Percentiles rank a stretch among this genome's conserved stretches.
Evolutionary conservation across 805 yeast genomes (phyloP).

Genomic region (Saccharomycopsis capsularis): DNA sequence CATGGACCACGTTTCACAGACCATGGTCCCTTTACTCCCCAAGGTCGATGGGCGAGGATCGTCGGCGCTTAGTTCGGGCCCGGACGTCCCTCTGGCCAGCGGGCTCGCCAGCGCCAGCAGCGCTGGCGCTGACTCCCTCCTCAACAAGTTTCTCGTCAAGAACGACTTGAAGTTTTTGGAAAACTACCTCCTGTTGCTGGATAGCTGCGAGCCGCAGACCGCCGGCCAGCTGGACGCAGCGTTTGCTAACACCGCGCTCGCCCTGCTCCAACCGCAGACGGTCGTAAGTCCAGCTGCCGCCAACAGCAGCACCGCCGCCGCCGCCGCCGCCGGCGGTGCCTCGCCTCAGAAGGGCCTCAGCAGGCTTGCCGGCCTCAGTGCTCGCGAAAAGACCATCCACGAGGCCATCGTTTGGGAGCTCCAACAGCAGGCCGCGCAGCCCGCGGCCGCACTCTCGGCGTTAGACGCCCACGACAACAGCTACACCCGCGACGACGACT

Average conservation of each 20-base stretch:
- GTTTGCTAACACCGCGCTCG: neutral
- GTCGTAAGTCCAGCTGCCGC: too few species aligned
- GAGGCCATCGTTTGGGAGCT: neutral
- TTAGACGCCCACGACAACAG: too few species aligned
- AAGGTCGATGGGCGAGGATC: neutral
- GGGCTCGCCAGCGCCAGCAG: too few species aligned
- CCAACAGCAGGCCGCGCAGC: neutral
- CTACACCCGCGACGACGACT: neutral
- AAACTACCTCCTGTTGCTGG: conserved; percentile 16
- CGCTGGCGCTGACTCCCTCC: conserved; percentile 11
- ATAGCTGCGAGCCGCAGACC: neutral
- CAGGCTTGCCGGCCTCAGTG: neutral
- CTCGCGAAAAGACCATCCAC: neutral
- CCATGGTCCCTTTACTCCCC: conserved; percentile 2
- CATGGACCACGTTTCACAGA: too few species aligned
- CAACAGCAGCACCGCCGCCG: too few species aligned
- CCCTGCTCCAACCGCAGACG: too few species aligned
- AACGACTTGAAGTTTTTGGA: conserved; percentile 20
- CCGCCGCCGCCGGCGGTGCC: neutral
- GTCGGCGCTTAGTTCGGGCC: neutral
- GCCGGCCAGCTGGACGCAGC: neutral
- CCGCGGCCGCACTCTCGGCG: too few species aligned
- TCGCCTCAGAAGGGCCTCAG: neutral
- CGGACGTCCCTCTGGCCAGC: too few species aligned
- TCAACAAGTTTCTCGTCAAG: conserved; percentile 19